phyloP scores from a whole-genome alignment of 1,139 yeast species.

The Arxiozyma slooffiae region DNA sequence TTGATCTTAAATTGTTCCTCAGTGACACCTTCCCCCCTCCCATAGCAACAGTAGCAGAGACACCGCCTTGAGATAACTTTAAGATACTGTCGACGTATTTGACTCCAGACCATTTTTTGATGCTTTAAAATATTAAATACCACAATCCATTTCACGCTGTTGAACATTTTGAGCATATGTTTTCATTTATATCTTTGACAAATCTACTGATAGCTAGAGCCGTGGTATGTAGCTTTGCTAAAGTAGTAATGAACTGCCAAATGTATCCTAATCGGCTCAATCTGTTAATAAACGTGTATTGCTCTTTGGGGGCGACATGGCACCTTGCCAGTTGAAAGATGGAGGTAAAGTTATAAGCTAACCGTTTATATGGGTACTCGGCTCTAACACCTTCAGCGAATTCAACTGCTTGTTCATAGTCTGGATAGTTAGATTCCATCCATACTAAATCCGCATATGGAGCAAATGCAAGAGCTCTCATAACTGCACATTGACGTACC shows the following conservation, averaged over 20 bases:
- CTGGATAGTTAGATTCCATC: constrained; percentile 98
- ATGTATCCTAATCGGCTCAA: constrained; percentile 85
- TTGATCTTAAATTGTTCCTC: constrained; percentile 75
- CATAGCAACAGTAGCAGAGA: constrained; percentile 94
- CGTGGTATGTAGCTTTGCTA: constrained; percentile 94
- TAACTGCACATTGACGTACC: constrained; percentile 96
- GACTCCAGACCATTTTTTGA: constrained; percentile 99
- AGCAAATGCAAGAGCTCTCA: constrained; percentile 93
- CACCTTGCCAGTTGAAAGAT: constrained; percentile 95
- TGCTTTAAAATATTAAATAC: constrained; percentile 95
- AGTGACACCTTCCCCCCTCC: constrained; percentile 97
- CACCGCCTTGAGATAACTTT: constrained; percentile 90
- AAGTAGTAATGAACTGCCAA: constrained; percentile 97
- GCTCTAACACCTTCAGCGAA: constrained; percentile 86
- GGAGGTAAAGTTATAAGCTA: constrained; percentile 94
- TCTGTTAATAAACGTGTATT: constrained; percentile 81
- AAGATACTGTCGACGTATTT: constrained; percentile 88
- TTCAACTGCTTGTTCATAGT: constrained; percentile 85
- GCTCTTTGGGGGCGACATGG: constrained; percentile 82
- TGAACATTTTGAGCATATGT: constrained; percentile 87
- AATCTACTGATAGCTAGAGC: constrained; percentile 87
- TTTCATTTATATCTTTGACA: constrained; percentile 77
- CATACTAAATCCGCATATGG: constrained; percentile 94
- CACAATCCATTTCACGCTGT: constrained; percentile 76
- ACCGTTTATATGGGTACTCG: constrained; percentile 81